Evolutionary conservation across 2,329 filamentous ascomycete genomes (phyloP).

Genomic region (Claviceps monticola): DNA sequence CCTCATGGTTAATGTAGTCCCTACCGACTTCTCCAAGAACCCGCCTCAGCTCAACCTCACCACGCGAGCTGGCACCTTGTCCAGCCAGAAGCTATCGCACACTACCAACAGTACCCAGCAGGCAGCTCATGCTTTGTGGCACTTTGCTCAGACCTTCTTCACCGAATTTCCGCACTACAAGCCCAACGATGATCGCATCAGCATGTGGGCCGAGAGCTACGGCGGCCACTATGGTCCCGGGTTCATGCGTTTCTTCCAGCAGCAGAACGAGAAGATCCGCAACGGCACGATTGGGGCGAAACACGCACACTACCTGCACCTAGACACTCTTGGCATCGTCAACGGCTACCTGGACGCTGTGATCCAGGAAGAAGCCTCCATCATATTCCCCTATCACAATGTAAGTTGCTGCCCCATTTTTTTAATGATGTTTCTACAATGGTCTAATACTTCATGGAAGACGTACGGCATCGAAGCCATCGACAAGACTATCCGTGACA

Average conservation of each 20-base stretch:
- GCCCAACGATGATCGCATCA: slow-evolving; percentile 39
- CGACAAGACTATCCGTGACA: slow-evolving; percentile 25
- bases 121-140: slow-evolving; percentile 46
- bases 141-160: slow-evolving; percentile 51
- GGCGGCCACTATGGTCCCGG: slow-evolving; percentile 56
- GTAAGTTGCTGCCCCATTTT: slow-evolving; percentile 18
- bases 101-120: slow-evolving; percentile 36
- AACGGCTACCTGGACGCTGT: slow-evolving; percentile 55
- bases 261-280: slow-evolving; percentile 42
- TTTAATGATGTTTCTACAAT: not conserved
- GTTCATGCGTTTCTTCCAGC: slow-evolving; percentile 42
- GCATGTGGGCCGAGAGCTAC: slow-evolving; percentile 56
- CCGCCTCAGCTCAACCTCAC: slow-evolving; percentile 24
- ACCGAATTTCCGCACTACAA: slow-evolving; percentile 44
- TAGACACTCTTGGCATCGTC: slow-evolving; percentile 53
- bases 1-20: slow-evolving; percentile 29
- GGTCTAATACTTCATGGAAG: slow-evolving; percentile 3
- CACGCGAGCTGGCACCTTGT: slow-evolving; percentile 19
- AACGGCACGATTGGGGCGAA: slow-evolving; percentile 21
- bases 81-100: slow-evolving; percentile 15
- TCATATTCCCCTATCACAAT: slow-evolving; percentile 46
- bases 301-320: slow-evolving; percentile 32
- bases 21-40: slow-evolving; percentile 22
- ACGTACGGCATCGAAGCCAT: slow-evolving; percentile 47
- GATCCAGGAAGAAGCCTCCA: slow-evolving; percentile 43